phyloP scores from a whole-genome alignment of 441 rosid genomes.

The Hura crepitans region DNA sequence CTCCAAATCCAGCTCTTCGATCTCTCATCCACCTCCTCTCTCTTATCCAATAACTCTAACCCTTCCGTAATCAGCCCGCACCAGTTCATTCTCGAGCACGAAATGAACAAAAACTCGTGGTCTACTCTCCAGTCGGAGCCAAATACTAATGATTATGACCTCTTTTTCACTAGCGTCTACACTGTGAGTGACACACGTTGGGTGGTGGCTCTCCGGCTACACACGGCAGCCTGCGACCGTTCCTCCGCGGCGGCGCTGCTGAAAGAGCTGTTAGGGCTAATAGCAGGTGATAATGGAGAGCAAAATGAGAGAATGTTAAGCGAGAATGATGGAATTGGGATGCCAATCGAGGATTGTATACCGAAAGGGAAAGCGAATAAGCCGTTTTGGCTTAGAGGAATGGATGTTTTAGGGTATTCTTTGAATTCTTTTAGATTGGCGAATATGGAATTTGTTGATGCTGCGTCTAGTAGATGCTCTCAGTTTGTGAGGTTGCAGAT shows the following conservation, averaged over 20 bases:
- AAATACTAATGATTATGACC: conserved; percentile 24
- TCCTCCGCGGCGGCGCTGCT: conserved; percentile 57
- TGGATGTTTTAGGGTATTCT: conserved; percentile 85
- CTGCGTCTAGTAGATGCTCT: conserved; percentile 42
- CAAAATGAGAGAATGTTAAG: conserved; percentile 23
- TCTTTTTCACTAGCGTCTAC: conserved; percentile 51
- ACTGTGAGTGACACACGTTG: conserved; percentile 37
- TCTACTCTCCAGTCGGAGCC: conserved; percentile 25
- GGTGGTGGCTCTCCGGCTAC: conserved; percentile 52
- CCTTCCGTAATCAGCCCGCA: conserved; percentile 23
- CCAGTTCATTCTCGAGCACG: conserved; percentile 58
- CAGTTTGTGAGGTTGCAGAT: conserved; percentile 53
- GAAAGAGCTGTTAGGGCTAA: conserved; percentile 38
- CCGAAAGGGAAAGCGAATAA: conserved; percentile 67
- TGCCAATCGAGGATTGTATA: conserved; percentile 58
- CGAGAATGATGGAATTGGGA: conserved; percentile 28
- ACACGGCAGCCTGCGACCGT: conserved; percentile 72
- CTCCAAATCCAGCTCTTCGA: conserved; percentile 46
- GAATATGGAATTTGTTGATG: conserved; percentile 52
- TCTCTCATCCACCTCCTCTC: conserved; percentile 43
- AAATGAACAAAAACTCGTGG: conserved; percentile 65
- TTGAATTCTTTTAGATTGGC: conserved; percentile 61
- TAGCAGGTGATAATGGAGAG: conserved; percentile 17
- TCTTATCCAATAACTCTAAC: conserved; percentile 16
- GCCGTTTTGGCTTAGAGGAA: conserved; percentile 78